Conservation (phyloP, 2,329 filamentous ascomycete genomes). For the Ceratocystis eucalypticola region DNA sequence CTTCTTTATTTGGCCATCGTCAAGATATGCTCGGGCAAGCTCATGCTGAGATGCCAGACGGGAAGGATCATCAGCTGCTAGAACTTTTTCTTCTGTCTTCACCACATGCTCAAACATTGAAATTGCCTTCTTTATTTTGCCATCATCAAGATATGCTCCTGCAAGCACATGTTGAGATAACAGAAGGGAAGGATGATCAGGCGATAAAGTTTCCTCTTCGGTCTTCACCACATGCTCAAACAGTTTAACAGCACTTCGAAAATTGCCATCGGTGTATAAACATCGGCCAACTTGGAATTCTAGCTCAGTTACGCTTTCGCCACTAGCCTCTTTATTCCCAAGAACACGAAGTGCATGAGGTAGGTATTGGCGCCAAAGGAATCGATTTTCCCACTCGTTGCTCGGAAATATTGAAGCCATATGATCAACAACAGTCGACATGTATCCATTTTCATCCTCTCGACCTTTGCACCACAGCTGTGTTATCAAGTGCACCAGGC, state of each 20-base stretch:
- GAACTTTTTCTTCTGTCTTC: background rate
- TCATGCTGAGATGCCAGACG: background rate
- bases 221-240: background rate
- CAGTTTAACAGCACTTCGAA: background rate
- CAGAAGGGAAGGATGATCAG: background rate
- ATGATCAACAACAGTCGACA: background rate
- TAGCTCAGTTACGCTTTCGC: no score
- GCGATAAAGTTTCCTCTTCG: background rate
- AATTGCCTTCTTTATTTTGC: background rate
- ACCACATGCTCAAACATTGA: background rate
- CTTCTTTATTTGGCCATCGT: no score
- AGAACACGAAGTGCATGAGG: background rate
- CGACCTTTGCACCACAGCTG: no score
- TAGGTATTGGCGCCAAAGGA: background rate
- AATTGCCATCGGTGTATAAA: background rate
- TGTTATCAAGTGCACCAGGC: no score
- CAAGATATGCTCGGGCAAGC: background rate
- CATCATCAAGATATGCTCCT: background rate
- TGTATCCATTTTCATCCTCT: no score
- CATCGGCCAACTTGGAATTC: background rate
- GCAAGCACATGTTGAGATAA: rapidly evolving
- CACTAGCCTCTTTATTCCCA: background rate
- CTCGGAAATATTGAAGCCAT: background rate
- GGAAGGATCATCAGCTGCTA: background rate
- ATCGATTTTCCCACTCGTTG: background rate